These are phyloP conservation scores for Chytriomyces confervae DNA, from an alignment of 192 early-diverging fungal species.

Conservation along the genomic window DNA sequence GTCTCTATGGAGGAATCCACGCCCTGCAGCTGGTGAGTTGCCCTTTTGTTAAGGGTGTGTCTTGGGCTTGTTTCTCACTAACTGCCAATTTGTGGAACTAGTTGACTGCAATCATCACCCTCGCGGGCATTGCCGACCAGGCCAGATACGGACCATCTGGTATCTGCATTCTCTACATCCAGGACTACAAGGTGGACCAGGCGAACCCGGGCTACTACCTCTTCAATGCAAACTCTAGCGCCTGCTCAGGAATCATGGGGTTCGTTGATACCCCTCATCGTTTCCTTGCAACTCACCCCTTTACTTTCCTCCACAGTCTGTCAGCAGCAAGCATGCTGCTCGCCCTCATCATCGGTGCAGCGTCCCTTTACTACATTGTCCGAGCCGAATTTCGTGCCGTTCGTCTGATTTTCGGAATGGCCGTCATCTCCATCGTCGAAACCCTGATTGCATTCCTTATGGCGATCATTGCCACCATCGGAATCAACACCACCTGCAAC, in stretches of 20 bases:
- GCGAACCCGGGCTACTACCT: slow-evolving; percentile 38
- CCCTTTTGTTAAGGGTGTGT: neutral
- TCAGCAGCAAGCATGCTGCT: slow-evolving; percentile 31
- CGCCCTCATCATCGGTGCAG: slow-evolving; percentile 30
- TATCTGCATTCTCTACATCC: slow-evolving; percentile 42
- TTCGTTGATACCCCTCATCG: neutral
- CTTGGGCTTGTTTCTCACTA: neutral
- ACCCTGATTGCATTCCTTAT: slow-evolving; percentile 42
- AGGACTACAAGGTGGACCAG: slow-evolving; percentile 29
- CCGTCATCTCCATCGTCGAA: slow-evolving; percentile 36
- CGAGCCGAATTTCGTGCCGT: slow-evolving; percentile 37
- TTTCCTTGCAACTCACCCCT: neutral
- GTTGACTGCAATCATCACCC: slow-evolving; percentile 35
- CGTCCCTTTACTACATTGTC: slow-evolving; percentile 41
- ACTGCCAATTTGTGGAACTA: neutral
- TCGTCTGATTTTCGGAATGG: slow-evolving; percentile 42
- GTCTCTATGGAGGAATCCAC: slow-evolving; percentile 36
- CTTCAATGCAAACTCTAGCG: slow-evolving; percentile 34
- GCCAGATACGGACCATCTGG: slow-evolving; percentile 38
- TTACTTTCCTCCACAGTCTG: slow-evolving; percentile 9
- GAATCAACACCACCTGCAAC: slow-evolving; percentile 41
- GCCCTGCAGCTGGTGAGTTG: slow-evolving; percentile 10
- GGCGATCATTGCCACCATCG: slow-evolving; percentile 39
- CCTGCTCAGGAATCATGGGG: slow-evolving; percentile 36
- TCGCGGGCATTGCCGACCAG: slow-evolving; percentile 41